Conservation (phyloP, 2,329 filamentous ascomycete genomes). For the Alternaria angustiovoidea region DNA sequence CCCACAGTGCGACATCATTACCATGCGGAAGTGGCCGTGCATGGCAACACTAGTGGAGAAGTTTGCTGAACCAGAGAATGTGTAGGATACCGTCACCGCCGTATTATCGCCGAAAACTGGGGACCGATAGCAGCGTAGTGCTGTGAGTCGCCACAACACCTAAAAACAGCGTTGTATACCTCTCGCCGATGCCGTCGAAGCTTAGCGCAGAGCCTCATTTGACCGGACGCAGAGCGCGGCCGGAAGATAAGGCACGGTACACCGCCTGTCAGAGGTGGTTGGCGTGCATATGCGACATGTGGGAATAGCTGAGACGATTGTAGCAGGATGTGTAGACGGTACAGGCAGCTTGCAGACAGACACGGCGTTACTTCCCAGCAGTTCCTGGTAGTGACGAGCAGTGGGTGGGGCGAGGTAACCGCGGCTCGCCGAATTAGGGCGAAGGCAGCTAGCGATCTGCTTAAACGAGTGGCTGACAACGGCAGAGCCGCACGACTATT, state of each 20-base stretch:
- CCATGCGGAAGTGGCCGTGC: slow-evolving; percentile 26
- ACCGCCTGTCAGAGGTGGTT: slow-evolving; percentile 20
- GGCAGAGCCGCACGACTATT: slow-evolving; percentile 23
- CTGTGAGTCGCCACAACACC: slow-evolving; percentile 37
- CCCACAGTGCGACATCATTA: slow-evolving; percentile 41
- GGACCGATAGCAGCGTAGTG: slow-evolving; percentile 27
- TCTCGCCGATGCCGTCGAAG: slow-evolving; percentile 28
- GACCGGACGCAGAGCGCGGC: slow-evolving; percentile 31
- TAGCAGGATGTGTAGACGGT: slow-evolving; percentile 15
- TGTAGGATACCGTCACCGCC: slow-evolving; percentile 38
- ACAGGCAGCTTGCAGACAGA: slow-evolving; percentile 22
- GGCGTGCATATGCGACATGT: slow-evolving; percentile 18
- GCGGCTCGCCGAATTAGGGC: slow-evolving; percentile 31
- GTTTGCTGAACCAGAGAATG: slow-evolving; percentile 36
- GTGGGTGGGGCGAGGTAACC: slow-evolving; percentile 21
- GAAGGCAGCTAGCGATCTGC: slow-evolving; percentile 8
- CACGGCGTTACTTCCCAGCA: slow-evolving; percentile 10
- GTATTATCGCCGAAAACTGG: slow-evolving; percentile 35
- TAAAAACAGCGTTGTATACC: slow-evolving; percentile 13
- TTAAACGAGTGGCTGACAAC: slow-evolving; percentile 13
- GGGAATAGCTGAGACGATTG: slow-evolving; percentile 16
- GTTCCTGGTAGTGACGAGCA: slow-evolving; percentile 27
- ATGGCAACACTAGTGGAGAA: slow-evolving; percentile 32
- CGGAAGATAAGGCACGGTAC: slow-evolving; percentile 26
- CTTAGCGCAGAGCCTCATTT: slow-evolving; percentile 31